Conservation (phyloP, 257 asterid genomes). For the Fraxinus pennsylvanica region DNA sequence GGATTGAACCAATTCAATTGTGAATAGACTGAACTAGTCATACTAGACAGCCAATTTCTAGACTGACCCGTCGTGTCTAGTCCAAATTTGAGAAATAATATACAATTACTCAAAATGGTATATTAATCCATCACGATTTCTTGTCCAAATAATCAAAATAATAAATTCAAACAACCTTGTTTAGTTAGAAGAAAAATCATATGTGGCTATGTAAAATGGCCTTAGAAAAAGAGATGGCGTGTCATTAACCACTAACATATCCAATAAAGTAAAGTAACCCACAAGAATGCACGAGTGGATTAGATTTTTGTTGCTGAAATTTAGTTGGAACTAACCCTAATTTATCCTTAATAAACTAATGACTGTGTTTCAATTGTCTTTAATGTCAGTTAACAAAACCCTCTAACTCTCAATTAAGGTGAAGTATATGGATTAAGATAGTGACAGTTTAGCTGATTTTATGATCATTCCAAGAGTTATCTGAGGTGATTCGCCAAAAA, state of each 20-base stretch:
- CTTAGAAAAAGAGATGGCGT: conserved; percentile 23
- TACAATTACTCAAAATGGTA: no score
- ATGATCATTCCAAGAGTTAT: not conserved
- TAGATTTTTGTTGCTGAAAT: conserved; percentile 24
- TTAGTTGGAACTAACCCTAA: conserved; percentile 30
- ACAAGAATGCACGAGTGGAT: conserved; percentile 18
- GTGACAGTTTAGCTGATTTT: conserved; percentile 33
- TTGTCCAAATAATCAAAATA: not conserved
- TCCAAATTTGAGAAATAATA: no score
- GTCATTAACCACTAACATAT: conserved; percentile 1
- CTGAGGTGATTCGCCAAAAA: not conserved
- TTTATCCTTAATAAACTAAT: not conserved
- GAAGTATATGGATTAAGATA: conserved; percentile 33
- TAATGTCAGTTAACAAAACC: conserved; percentile 22
- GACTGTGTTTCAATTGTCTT: conserved; percentile 13
- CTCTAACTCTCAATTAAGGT: conserved; percentile 12
- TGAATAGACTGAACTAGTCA: no score
- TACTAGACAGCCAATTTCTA: no score
- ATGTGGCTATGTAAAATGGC: not conserved
- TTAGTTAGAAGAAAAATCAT: not conserved
- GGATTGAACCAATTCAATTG: no score
- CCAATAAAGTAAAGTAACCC: conserved; percentile 36
- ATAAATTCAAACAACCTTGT: not conserved
- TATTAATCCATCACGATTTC: no score
- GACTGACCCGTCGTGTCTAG: no score